Percentiles rank a stretch among this genome's conserved stretches.
Evolutionary conservation across 345 rosid species (phyloP).

Genomic region (Acer negundo): DNA sequence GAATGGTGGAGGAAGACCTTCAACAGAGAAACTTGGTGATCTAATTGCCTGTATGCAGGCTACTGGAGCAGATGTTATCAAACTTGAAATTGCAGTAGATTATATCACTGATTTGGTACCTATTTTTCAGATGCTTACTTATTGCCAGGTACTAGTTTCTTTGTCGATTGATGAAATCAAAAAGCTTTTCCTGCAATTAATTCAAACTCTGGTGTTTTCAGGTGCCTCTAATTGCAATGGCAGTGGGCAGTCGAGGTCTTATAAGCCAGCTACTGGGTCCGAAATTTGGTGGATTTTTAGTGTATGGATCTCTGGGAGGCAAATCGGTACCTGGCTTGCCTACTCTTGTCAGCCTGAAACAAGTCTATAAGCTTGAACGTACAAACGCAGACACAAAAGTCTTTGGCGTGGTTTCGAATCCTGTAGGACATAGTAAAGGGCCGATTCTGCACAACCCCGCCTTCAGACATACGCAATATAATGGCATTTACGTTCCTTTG

Average conservation of each 20-base stretch:
- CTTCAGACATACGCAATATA: conserved; percentile 30
- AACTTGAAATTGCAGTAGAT: conserved; percentile 27
- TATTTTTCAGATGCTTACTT: conserved; percentile 27
- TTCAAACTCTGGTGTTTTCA: conserved; percentile 1
- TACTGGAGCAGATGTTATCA: conserved; percentile 35
- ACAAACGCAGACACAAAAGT: conserved; percentile 30
- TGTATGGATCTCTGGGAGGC: conserved; percentile 31
- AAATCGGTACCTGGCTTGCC: conserved; percentile 33
- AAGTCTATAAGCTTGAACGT: conserved; percentile 31
- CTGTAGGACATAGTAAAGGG: conserved; percentile 40
- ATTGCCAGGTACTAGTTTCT: conserved; percentile 25
- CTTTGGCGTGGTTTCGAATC: conserved; percentile 35
- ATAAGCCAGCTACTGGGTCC: conserved; percentile 38
- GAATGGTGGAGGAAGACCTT: conserved; percentile 27
- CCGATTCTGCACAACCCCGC: conserved; percentile 34
- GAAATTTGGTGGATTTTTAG: conserved; percentile 37
- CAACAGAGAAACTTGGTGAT: conserved; percentile 30
- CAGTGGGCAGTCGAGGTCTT: conserved; percentile 37
- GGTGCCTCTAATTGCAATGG: conserved; percentile 35
- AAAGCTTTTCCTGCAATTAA: background rate
- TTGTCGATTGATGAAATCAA: no score
- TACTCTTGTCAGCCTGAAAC: conserved; percentile 28
- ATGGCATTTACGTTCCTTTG: conserved; percentile 41
- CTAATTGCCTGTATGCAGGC: conserved; percentile 36
- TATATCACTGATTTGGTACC: conserved; percentile 36